Base-by-base conservation (phyloP, 768 basidiomycete genomes). In the Podaxis mareebaensis region DNA sequence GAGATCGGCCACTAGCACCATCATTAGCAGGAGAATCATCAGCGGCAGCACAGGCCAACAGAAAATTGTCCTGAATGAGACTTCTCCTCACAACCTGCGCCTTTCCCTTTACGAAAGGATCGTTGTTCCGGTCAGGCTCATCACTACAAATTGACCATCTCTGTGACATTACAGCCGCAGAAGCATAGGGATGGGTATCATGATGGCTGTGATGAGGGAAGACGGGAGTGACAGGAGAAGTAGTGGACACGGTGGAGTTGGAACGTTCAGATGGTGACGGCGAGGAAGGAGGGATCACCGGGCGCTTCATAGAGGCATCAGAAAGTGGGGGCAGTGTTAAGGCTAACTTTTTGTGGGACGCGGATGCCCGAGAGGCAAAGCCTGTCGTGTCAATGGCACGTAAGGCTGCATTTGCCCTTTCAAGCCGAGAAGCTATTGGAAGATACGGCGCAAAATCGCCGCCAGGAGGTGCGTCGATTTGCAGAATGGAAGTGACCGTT, bases 191-290 rank as follows among this genome's bases (percentile, higher is more conserved):
- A 36, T 54, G 60, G 28, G 44, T 40, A 42, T 53, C 60, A 54
- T 61, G 20, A 40, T 60, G 28, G 10, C 17, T 24, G 36, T 52
- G 39, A 20, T 38, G 44, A 20, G 61, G 42, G 13, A 62, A 62
- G n/a, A 62, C 53, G 48, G 61, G 61, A 48, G 61, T 62, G 36
- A 55, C 53, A 56, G 61, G 61, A 15, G 60, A 61, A 3, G 11
- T n/a, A 36, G 53, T 62, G 42, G 61, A 62, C 26, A 44, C 2
- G 22, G 61, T 62, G 10, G 61, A 62, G 28, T 48, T 44, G 44
- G 61, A 62, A 38, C 53, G 44, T 30, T 46, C 42, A 22, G 61
- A 62, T 13, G 53, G 30, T 7, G 61, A 62, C 4, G 61, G 61
- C 5, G 61, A 62, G 22, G 61, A 15, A 6, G 61, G 61, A 6